Evolutionary conservation across 2,329 filamentous ascomycete genomes (phyloP).

Genomic region (Fusarium cicatricum): DNA sequence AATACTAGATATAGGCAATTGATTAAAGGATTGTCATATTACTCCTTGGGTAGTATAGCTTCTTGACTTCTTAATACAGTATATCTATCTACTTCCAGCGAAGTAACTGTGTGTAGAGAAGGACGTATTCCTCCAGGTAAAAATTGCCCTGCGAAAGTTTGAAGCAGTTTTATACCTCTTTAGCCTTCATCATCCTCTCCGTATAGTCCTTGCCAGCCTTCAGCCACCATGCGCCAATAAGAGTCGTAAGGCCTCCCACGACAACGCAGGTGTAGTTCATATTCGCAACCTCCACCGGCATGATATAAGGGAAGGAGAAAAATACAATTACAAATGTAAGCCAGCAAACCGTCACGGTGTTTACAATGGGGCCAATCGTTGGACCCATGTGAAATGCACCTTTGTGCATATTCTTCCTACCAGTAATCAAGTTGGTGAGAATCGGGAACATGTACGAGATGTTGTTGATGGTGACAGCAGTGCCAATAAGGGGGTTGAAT

Average conservation of each 20-base stretch:
- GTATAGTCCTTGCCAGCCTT: slow-evolving; percentile 51
- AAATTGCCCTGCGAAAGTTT: too few relatives aligned
- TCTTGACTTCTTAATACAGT: too few relatives aligned
- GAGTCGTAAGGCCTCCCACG: slow-evolving; percentile 49
- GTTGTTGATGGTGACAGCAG: slow-evolving; percentile 54
- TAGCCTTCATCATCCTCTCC: slow-evolving; percentile 48
- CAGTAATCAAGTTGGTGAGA: slow-evolving; percentile 52
- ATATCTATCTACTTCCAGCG: too few relatives aligned
- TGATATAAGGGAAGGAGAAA: slow-evolving; percentile 54
- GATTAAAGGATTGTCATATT: too few relatives aligned
- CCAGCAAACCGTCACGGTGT: slow-evolving; percentile 49
- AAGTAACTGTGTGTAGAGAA: too few relatives aligned
- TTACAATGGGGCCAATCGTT: slow-evolving; percentile 46
- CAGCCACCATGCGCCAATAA: slow-evolving; percentile 54
- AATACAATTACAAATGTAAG: slow-evolving; percentile 53
- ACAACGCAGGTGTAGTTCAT: slow-evolving; percentile 61
- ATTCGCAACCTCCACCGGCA: slow-evolving; percentile 49
- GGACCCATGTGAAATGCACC: slow-evolving; percentile 51
- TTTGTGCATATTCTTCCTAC: slow-evolving; percentile 50
- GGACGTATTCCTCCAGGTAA: too few relatives aligned
- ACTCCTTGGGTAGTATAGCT: too few relatives aligned
- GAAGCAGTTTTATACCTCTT: too few relatives aligned
- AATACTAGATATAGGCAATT: too few relatives aligned
- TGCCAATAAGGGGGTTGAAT: slow-evolving; percentile 53
- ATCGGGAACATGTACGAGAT: slow-evolving; percentile 57